phyloP scores from a whole-genome alignment of 331 rosid genomes.

The Quercus tomentella region DNA sequence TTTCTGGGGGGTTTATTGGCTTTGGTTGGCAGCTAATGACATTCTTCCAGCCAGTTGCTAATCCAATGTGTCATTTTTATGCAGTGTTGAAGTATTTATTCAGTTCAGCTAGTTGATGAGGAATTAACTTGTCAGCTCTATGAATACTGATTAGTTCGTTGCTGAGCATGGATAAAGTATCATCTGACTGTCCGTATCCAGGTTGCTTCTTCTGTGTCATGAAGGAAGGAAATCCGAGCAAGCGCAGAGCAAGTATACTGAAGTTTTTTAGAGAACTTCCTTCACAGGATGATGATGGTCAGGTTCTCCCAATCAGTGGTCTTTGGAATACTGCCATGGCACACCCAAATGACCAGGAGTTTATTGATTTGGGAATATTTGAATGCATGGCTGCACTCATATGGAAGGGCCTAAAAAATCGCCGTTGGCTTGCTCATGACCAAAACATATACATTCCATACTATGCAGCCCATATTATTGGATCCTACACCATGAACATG shows the following conservation, averaged over 20 bases:
- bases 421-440: slow-evolving; percentile 97
- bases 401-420: slow-evolving; percentile 94
- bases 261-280: slow-evolving; percentile 96
- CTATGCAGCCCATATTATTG: slow-evolving; percentile 94
- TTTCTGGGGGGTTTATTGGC: not conserved
- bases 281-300: slow-evolving; percentile 92
- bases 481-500: slow-evolving; percentile 99
- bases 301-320: slow-evolving; percentile 98
- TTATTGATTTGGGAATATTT: slow-evolving; percentile 89
- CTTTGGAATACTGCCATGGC: slow-evolving; percentile 99
- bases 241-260: slow-evolving; percentile 86
- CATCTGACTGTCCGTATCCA: slow-evolving; percentile 95
- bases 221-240: slow-evolving; percentile 98
- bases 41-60: not conserved
- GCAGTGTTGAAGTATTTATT: slow-evolving; percentile 33
- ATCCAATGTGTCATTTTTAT: slow-evolving; percentile 13
- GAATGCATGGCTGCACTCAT: slow-evolving; percentile 94
- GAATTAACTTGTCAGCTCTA: slow-evolving; percentile 24
- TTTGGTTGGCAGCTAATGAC: not conserved
- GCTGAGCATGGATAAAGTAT: slow-evolving; percentile 69
- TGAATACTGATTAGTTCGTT: slow-evolving; percentile 7
- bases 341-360: slow-evolving; percentile 96
- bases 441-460: slow-evolving; percentile 97
- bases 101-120: slow-evolving; percentile 28
- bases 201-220: slow-evolving; percentile 99